Base-by-base conservation (phyloP, 805 yeast genomes). In the Pichia occidentalis region DNA sequence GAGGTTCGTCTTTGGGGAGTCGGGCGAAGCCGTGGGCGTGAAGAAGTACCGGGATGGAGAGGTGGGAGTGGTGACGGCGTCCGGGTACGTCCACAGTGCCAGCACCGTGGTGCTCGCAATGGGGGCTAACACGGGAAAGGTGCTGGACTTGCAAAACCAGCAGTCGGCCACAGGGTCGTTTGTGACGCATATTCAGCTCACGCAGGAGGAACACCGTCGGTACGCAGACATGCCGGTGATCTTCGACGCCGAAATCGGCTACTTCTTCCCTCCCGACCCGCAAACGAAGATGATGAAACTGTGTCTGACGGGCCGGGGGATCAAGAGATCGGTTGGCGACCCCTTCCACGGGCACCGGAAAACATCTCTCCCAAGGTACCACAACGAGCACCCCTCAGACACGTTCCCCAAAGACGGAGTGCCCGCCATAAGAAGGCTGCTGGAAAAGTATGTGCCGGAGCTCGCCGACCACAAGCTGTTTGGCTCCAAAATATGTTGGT, bases 251-350 rank as follows among this genome's bases (percentile, higher is more conserved):
- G 68, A 64, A 32, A 45, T 54, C 47, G 74, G 74, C 0, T 70
- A 67, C 43, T 66, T 65, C 45, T 70, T 70, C 51, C 72, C 72
- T 5, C 75, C 75, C 12, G 73, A 69, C 46, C 50, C 54, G 7
- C 56, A 51, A 3, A 60, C 64, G 0, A 56, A 45, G 17, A 45
- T 54, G 9, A 20, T 63, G 48, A 70, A 70, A 43, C 50, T 70
- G 22, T 68, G 68, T 4, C 40, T 63, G 10, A 60, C 61, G 4
- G 61, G 53, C 34, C 43, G 58, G 7, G 66, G 65, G 26, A 54
- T 63, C 9, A 48, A 49, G 4, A 39, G 51, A 24, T 32, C 34
- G 26, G 44, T 47, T 6, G 4, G 26, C 2, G 43, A 43, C 33
- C 48, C 51, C 4, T 45, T 47, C 29, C 20, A 37, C n/a, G 18